Percentiles rank a stretch among this genome's conserved stretches.
Conservation (phyloP, 2,329 filamentous ascomycete species). For the Aspergillus puulaauensis region DNA sequence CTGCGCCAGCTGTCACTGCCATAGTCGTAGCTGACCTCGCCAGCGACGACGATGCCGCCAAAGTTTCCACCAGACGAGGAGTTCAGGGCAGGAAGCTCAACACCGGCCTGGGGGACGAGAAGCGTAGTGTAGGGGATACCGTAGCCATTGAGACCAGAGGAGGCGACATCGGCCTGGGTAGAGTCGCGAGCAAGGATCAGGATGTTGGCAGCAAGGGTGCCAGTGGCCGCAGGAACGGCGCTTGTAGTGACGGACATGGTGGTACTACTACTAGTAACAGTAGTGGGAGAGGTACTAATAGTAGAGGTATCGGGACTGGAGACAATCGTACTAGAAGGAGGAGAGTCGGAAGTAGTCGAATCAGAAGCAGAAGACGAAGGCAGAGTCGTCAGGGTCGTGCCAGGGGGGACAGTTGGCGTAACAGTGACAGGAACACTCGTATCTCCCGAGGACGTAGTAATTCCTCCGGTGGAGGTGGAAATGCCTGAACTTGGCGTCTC, state of each 20-base stretch:
- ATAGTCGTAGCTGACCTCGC: slow-evolving; percentile 57
- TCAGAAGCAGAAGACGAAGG: neutral
- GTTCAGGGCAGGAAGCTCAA: slow-evolving; percentile 54
- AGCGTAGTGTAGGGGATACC: slow-evolving; percentile 60
- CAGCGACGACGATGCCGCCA: slow-evolving; percentile 57
- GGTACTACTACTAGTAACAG: neutral
- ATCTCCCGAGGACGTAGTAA: neutral
- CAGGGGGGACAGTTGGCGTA: neutral
- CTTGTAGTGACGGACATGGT: slow-evolving; percentile 23
- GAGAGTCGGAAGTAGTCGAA: neutral
- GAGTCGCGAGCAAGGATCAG: slow-evolving; percentile 57
- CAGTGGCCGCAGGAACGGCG: slow-evolving; percentile 15
- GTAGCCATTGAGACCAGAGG: slow-evolving; percentile 59
- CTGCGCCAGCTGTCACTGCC: slow-evolving; percentile 47
- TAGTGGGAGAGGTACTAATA: neutral
- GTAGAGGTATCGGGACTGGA: neutral
- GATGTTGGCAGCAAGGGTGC: slow-evolving; percentile 45
- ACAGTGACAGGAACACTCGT: neutral
- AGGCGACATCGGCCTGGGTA: slow-evolving; percentile 49
- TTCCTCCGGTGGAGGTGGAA: neutral
- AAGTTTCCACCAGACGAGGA: slow-evolving; percentile 54
- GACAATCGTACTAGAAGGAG: neutral
- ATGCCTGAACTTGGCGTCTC: neutral
- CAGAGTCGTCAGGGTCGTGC: no score
- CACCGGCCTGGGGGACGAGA: slow-evolving; percentile 54